Base-by-base conservation (phyloP, 2,329 filamentous ascomycete species). In the Hypocrella siamensis region DNA sequence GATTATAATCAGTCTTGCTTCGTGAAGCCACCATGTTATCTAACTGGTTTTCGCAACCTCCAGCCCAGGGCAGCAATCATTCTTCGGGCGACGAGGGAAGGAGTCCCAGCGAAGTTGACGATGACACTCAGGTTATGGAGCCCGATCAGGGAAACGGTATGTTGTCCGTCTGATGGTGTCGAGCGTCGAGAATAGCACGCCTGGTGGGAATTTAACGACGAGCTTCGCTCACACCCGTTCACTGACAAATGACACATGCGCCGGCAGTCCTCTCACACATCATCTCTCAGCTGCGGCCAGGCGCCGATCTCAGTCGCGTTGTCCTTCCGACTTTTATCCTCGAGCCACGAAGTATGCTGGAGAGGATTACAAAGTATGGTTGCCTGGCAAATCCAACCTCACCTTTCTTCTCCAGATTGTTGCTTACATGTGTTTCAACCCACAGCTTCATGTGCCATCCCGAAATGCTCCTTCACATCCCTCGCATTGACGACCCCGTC, bases 391-490 rank as follows among this genome's bases (percentile, higher is more conserved):
- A n/a, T n/a, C n/a, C n/a, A n/a, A n/a, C n/a, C n/a, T n/a, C n/a
- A n/a, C n/a, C n/a, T n/a, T n/a, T n/a, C n/a, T n/a, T n/a, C n/a
- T n/a, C n/a, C n/a, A n/a, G n/a, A n/a, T n/a, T n/a, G n/a, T n/a
- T n/a, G n/a, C n/a, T n/a, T n/a, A n/a, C n/a, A n/a, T n/a, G n/a
- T n/a, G n/a, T n/a, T n/a, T n/a, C n/a, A n/a, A n/a, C n/a, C n/a
- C 34, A 34, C 51, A 94, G 86, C 65, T 98, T 98, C 67, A 98
- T 98, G 90, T 92, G 88, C 46, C 90, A 98, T 52, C 90, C 90
- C 26, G 90, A 98, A 58, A 92, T 85, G 48, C 76, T 98, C 19
- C 73, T 98, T 4, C 78, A 80, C 21, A 90, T 96, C 55, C 72
- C 88, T 28, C 63, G 73, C 29, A 81, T 94, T 44, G 81, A 96